These are phyloP conservation scores for Suillus placidus DNA, from an alignment of 768 basidiomycete genomes.

Conservation along the genomic window DNA sequence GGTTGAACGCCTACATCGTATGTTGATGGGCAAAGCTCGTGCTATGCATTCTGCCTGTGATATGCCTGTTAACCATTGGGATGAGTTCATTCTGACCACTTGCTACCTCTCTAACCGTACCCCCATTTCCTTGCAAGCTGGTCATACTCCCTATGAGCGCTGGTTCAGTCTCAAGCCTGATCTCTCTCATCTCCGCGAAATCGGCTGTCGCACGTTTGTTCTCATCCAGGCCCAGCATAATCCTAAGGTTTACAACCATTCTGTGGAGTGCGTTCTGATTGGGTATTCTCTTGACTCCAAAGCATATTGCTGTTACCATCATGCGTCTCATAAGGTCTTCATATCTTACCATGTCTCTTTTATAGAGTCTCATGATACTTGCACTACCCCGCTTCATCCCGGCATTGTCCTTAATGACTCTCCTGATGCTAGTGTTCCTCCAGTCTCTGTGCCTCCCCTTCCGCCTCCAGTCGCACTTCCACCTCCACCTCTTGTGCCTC, in stretches of 20 bases:
- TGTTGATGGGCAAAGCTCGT: too few relatives aligned
- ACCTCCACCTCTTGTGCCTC: not conserved
- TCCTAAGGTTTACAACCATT: slow-evolving; percentile 27
- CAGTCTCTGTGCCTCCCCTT: slow-evolving; percentile 18
- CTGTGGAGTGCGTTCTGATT: slow-evolving; percentile 10
- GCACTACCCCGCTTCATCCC: not conserved
- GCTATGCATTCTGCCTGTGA: too few relatives aligned
- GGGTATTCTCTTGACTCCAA: slow-evolving; percentile 19
- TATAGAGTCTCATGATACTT: slow-evolving; percentile 20
- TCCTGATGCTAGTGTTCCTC: slow-evolving; percentile 16
- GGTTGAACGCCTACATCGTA: too few relatives aligned
- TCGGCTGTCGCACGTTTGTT: slow-evolving; percentile 33
- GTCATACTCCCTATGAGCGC: too few relatives aligned
- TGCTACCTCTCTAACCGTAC: too few relatives aligned
- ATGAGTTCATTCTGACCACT: too few relatives aligned
- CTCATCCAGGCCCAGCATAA: slow-evolving; percentile 28
- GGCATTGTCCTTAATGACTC: slow-evolving; percentile 13
- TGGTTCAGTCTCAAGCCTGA: slow-evolving; percentile 28
- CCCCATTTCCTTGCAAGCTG: too few relatives aligned
- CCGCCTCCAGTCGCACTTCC: not conserved
- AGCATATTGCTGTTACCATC: slow-evolving; percentile 16
- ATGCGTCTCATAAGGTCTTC: slow-evolving; percentile 13
- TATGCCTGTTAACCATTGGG: too few relatives aligned
- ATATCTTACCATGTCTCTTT: slow-evolving; percentile 25
- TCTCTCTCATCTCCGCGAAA: slow-evolving; percentile 31